Evolutionary conservation across 345 rosid genomes (phyloP), one percentile per base, ranked within the genome.

Genomic region (Noccaea bulbosa): DNA sequence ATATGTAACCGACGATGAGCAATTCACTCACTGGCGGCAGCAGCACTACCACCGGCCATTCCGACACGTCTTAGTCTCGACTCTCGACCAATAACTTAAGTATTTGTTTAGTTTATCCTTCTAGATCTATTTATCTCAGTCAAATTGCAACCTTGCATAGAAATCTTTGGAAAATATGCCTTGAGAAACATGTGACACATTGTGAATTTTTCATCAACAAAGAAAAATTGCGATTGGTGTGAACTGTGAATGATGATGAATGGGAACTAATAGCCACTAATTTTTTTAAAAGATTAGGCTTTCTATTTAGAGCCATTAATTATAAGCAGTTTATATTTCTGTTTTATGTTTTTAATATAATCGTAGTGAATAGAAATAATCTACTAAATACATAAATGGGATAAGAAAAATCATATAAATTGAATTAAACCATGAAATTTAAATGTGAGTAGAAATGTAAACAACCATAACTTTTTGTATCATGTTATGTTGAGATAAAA

Each of bases 1-100:
- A 38, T n/a, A 22, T 38, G 48, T 50, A 38, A 20, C 37, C 39
- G 54, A 24, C 15, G 62, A 43, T 67, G 43, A 53, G 41, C 50
- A 45, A 39, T 27, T 27, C 30, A 27, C 30, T 27, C 65, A 46
- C 45, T 27, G 74, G 74, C 73, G 33, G 67, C 43, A 39, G 14
- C 50, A 39, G 14, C 50, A 70, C 5, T 12, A 50, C 20, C 67
- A 70, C 74, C 61, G 61, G 37, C 68, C 68, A 70, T 61, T 41
- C 52, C 50, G 32, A 70, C 75, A 61, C 48, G 50, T 69, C 22
- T 30, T 39, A 17, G 37, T 37, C 39, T 11, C 30, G 30, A 27
- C 30, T n/a, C n/a, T n/a, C n/a, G n/a, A n/a, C 30, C 30, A 7
- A 5, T 7, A 53, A 32, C 7, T 53, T 53, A 33, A 53, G 22